phyloP scores from a whole-genome alignment of 108 stramenopile genomes.

The Mediolabrus comicus region DNA sequence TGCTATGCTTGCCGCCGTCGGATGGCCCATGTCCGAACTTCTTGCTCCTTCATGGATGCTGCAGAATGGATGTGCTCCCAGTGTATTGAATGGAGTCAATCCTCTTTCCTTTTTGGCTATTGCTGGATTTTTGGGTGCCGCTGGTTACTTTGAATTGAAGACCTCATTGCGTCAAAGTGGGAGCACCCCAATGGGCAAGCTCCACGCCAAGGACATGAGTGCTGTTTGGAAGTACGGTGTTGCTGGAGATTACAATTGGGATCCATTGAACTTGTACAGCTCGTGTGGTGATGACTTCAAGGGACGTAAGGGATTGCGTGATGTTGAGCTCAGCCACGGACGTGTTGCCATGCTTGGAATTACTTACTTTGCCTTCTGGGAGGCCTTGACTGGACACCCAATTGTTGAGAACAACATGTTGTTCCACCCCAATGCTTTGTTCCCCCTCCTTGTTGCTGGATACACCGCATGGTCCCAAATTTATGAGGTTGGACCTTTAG shows the following conservation, averaged over 20 bases:
- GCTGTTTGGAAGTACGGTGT: slow-evolving; percentile 78
- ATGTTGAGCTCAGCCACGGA: slow-evolving; percentile 78
- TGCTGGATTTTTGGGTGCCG: slow-evolving; percentile 52
- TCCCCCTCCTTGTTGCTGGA: slow-evolving; percentile 59
- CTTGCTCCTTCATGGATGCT: slow-evolving; percentile 73
- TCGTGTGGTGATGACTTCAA: slow-evolving; percentile 63
- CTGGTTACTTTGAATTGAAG: slow-evolving; percentile 71
- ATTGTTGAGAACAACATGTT: slow-evolving; percentile 82
- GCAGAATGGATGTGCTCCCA: slow-evolving; percentile 62
- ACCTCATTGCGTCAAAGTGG: slow-evolving; percentile 58
- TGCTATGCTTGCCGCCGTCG: slow-evolving; percentile 80
- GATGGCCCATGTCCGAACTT: slow-evolving; percentile 78
- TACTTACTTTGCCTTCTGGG: slow-evolving; percentile 71
- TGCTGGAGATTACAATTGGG: slow-evolving; percentile 85
- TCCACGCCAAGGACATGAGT: slow-evolving; percentile 67
- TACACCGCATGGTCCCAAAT: slow-evolving; percentile 60
- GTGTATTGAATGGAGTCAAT: slow-evolving; percentile 79
- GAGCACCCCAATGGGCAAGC: slow-evolving; percentile 54
- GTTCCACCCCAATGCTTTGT: slow-evolving; percentile 71
- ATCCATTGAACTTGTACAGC: slow-evolving; percentile 68
- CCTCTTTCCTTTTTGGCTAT: slow-evolving; percentile 62
- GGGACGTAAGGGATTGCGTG: slow-evolving; percentile 77
- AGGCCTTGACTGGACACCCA: slow-evolving; percentile 68
- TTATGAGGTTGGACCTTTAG: slow-evolving; percentile 53
- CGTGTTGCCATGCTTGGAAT: slow-evolving; percentile 81